Percentiles rank a stretch among this genome's conserved stretches.
Evolutionary conservation across 2,329 filamentous ascomycete species (phyloP).

Genomic region (Colletotrichum trifolii): DNA sequence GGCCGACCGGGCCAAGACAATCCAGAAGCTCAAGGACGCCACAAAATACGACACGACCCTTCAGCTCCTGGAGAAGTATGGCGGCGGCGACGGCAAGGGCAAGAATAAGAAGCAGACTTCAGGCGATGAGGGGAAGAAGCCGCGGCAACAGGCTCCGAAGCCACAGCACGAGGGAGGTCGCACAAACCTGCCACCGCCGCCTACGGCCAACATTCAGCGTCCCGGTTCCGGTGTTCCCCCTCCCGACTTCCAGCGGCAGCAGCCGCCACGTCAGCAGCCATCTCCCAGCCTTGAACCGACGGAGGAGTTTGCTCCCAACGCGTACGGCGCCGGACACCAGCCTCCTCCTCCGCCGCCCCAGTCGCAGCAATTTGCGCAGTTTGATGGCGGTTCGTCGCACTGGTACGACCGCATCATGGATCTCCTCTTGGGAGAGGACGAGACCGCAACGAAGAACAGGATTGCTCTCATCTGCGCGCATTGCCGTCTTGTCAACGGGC

Average conservation of each 20-base stretch:
- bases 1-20: constrained; percentile 84
- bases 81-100: constrained; percentile 68
- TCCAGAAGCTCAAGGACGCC: constrained; percentile 92
- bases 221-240: constrained; percentile 44
- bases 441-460: constrained; percentile 90
- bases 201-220: constrained; percentile 71
- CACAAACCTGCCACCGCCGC: constrained; percentile 66
- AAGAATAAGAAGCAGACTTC: constrained; percentile 44
- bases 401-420: constrained; percentile 98
- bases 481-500: constrained; percentile 93
- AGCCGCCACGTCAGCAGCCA: constrained; percentile 39
- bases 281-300: constrained; percentile 50
- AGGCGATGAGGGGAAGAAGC: constrained; percentile 44
- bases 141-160: constrained; percentile 38
- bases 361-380: constrained; percentile 34
- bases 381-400: constrained; percentile 55
- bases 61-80: constrained; percentile 94
- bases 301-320: constrained; percentile 81
- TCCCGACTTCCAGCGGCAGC: constrained; percentile 20
- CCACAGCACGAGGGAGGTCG: constrained; percentile 47
- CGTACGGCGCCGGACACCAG: constrained; percentile 56
- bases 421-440: constrained; percentile 92
- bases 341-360: constrained; percentile 39
- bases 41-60: constrained; percentile 97
- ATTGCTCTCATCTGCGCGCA: constrained; percentile 85